A percentile compares a stretch with the other conserved stretches of the same genome.
phyloP scores from a whole-genome alignment of 2,329 filamentous ascomycete species.

The Neoscytalidium dimidiatum region DNA sequence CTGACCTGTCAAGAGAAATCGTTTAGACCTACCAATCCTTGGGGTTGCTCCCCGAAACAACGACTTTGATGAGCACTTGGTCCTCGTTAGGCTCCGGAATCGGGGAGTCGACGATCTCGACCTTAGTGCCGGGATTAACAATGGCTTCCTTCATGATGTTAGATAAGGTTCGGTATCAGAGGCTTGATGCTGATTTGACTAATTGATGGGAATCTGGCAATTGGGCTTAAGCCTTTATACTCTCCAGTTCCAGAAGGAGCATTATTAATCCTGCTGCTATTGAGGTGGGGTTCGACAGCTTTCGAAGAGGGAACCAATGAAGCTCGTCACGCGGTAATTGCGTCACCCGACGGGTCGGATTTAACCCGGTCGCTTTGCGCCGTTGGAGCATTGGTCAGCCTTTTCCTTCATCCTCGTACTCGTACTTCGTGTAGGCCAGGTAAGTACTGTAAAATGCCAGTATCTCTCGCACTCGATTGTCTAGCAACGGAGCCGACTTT shows the following conservation, averaged over 20 bases:
- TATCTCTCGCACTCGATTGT: too few relatives aligned
- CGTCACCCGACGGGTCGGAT: background rate
- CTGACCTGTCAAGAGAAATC: too few relatives aligned
- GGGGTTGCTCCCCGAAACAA: constrained; percentile 23
- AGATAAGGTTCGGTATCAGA: background rate
- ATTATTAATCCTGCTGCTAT: background rate
- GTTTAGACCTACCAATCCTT: constrained; percentile 23
- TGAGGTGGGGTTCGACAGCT: background rate
- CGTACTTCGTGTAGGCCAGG: background rate
- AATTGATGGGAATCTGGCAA: too few relatives aligned
- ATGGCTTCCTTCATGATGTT: constrained; percentile 32
- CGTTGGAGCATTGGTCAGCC: background rate
- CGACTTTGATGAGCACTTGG: constrained; percentile 26
- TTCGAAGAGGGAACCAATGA: background rate
- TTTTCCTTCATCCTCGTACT: background rate
- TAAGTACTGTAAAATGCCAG: too few relatives aligned
- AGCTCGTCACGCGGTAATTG: background rate
- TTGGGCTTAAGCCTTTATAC: background rate
- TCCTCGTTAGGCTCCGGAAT: constrained; percentile 35
- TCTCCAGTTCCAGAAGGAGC: background rate
- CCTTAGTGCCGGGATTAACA: constrained; percentile 26
- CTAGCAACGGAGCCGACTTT: too few relatives aligned
- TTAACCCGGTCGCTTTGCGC: background rate
- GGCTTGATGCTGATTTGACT: too few relatives aligned
- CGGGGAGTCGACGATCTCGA: constrained; percentile 39